phyloP scores from a whole-genome alignment of 75 land plant genomes.

The Pseudotsuga menziesii region DNA sequence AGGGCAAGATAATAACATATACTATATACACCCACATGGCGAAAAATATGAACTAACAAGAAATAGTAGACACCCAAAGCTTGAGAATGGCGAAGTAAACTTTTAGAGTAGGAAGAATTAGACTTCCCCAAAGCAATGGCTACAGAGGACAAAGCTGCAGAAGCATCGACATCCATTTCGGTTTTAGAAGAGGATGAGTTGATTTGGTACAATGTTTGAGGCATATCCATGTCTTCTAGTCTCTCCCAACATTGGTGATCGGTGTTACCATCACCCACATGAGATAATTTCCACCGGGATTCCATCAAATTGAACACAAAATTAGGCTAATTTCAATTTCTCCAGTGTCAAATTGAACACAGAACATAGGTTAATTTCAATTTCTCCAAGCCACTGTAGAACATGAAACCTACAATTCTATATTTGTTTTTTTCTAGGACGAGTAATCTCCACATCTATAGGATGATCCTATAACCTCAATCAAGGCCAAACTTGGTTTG shows the following conservation, averaged over 20 bases:
- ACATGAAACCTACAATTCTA: too few species aligned
- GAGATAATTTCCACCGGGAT: neutral
- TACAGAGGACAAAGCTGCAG: slow-evolving; percentile 89
- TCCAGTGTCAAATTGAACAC: too few species aligned
- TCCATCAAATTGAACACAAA: neutral
- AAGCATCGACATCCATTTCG: slow-evolving; percentile 57
- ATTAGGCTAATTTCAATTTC: neutral
- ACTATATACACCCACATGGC: too few species aligned
- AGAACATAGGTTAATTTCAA: too few species aligned
- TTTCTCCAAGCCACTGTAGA: too few species aligned
- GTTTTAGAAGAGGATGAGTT: slow-evolving; percentile 37
- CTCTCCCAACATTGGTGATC: slow-evolving; percentile 92
- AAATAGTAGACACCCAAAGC: neutral
- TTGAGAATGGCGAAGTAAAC: neutral
- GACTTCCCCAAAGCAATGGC: slow-evolving; percentile 48
- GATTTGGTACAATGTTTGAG: slow-evolving; percentile 39
- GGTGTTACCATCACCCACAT: slow-evolving; percentile 57
- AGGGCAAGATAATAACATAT: too few species aligned
- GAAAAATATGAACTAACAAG: neutral
- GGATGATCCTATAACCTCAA: too few species aligned
- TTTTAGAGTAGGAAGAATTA: too few species aligned
- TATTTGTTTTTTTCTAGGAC: too few species aligned
- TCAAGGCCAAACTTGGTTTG: too few species aligned
- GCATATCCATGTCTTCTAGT: slow-evolving; percentile 88
- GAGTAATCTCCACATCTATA: too few species aligned